A percentile compares a stretch with the other conserved stretches of the same genome.
phyloP scores from a whole-genome alignment of 305 asterid genomes.

The Fraxinus ornus region DNA sequence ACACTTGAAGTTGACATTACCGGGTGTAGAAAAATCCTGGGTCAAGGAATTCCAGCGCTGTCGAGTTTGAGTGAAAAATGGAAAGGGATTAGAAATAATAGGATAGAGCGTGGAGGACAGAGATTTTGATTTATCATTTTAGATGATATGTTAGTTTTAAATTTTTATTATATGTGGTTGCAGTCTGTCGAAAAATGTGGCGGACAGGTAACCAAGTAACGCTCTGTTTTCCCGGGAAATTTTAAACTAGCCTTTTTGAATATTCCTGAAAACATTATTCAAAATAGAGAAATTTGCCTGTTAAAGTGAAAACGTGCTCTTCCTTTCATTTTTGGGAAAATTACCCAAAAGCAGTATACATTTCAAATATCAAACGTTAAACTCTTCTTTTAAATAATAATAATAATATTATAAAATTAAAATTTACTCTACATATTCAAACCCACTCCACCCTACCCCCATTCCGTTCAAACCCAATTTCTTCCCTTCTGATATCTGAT shows the following conservation, averaged over 20 bases:
- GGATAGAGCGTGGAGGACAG: background rate
- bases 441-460: too few species aligned
- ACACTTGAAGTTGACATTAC: conserved; percentile 53
- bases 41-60: background rate
- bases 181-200: conserved; percentile 36
- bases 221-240: conserved; percentile 29
- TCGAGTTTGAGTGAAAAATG: conserved; percentile 5
- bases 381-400: too few species aligned
- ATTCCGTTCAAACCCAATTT: too few species aligned
- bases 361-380: background rate
- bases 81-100: background rate
- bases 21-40: background rate
- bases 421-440: too few species aligned
- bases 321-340: background rate
- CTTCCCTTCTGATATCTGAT: too few species aligned
- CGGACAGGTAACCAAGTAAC: conserved; percentile 38
- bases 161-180: conserved; percentile 39
- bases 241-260: background rate
- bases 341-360: background rate
- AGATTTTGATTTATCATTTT: background rate
- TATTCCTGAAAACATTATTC: background rate
- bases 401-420: too few species aligned
- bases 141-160: background rate
- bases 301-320: too few species aligned
- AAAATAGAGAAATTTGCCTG: background rate